Conservation (phyloP, 148 eudicot genomes). For the Chenopodium berlandieri region DNA sequence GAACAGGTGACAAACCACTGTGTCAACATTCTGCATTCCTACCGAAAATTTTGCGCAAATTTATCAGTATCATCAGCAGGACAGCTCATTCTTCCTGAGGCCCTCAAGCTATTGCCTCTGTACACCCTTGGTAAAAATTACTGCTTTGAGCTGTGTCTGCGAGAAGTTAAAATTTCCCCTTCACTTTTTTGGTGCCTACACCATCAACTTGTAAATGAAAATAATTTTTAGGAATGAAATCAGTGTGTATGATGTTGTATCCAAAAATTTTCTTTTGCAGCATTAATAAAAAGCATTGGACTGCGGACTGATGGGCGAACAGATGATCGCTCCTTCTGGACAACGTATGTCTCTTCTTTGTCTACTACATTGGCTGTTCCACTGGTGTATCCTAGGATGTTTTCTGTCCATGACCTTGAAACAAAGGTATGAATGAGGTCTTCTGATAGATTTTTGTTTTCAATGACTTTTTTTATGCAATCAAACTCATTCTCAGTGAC, state of each 20-base stretch:
- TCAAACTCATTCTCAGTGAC: too few relatives aligned
- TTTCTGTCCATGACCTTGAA: slow-evolving; percentile 76
- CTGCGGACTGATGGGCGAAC: slow-evolving; percentile 80
- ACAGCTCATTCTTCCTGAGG: slow-evolving; percentile 98
- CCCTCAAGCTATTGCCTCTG: slow-evolving; percentile 87
- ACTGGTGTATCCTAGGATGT: slow-evolving; percentile 93
- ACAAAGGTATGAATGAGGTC: slow-evolving; percentile 48
- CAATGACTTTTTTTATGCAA: background rate
- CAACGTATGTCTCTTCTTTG: slow-evolving; percentile 73
- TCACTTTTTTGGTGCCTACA: background rate
- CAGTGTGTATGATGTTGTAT: background rate
- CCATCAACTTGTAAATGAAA: background rate
- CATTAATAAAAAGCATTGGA: slow-evolving; percentile 79
- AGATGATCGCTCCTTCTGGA: slow-evolving; percentile 91
- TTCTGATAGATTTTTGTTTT: background rate
- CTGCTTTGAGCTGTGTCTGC: background rate
- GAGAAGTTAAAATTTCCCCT: background rate
- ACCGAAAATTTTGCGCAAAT: slow-evolving; percentile 90
- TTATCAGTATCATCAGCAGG: slow-evolving; percentile 71
- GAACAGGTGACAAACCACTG: slow-evolving; percentile 84
- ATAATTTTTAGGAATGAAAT: background rate
- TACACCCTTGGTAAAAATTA: slow-evolving; percentile 74
- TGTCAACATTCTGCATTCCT: slow-evolving; percentile 72
- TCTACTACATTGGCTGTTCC: slow-evolving; percentile 85
- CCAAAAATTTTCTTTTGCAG: slow-evolving; percentile 37